Evolutionary conservation across 2,329 filamentous ascomycete genomes (phyloP), one percentile per base, ranked within the genome.

Genomic region (Ophiocordyceps robertsii): DNA sequence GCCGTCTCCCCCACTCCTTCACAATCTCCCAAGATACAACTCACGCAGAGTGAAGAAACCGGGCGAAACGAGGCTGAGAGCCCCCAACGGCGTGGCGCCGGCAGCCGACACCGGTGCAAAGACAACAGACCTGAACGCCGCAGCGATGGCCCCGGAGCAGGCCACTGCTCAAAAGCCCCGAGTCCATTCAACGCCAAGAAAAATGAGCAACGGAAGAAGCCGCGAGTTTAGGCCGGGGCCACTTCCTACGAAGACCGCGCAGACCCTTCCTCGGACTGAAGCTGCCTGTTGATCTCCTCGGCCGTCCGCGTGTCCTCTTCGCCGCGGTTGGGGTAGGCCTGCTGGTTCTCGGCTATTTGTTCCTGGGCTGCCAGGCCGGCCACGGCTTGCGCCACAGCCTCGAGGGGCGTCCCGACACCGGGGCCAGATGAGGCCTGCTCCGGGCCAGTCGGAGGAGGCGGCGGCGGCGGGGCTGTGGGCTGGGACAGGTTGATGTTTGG

Each of bases 401-500:
- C 70, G 6, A 74, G 58, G 1, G 68, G 61, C 3, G 63, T 60
- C 3, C 58, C 55, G 9, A 55, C 56, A 1, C 58, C 57, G 7
- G 55, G 49, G n/a, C 52, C 56, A 41, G 40, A 49, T 4, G 55
- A 40, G 7, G 46, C 47, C 29, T 53, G 49, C 40, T 59, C 53
- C 6, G 53, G 44, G 39, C 51, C 49, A 12, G 56, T 32, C 16
- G 50, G 41, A 44, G 51, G 55, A 30, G 51, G 57, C 37, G 46
- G 50, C 29, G 46, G 50, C 29, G 49, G 44, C 37, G 47, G 49
- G 37, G 48, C 44, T 8, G 49, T 36, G 10, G 57, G 56, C 42
- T 51, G 60, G 35, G 58, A 57, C 27, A 95, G 67, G 54, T 86
- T 84, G 49, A 94, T 73, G 51, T 86, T 86, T 2, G 83, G 71